Evolutionary conservation across 2,329 filamentous ascomycete genomes (phyloP), one percentile per base, ranked within the genome.

Genomic region (Apiospora pterosperma): DNA sequence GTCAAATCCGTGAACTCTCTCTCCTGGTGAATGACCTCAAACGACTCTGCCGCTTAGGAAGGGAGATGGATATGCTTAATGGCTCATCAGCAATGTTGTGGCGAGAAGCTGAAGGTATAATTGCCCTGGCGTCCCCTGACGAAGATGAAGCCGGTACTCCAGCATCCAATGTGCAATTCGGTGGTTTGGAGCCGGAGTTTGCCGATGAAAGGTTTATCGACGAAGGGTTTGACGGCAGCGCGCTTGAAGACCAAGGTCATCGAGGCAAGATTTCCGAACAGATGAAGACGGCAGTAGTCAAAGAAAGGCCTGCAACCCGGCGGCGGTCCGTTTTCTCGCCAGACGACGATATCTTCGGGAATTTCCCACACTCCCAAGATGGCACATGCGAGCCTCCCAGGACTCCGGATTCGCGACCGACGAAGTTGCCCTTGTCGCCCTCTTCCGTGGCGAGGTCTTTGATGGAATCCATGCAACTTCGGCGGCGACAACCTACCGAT

Each of bases 101-200:
- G 91, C 87, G 88, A 70, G 92, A 96, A 74, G 92, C 93, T 1
- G 91, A 96, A 75, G 92, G 91, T 16, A 94, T 96, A 77, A 96
- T 96, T 73, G 90, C 92, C 38, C 80, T 96, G n/a, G 92, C 92
- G 58, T 90, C 88, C 1, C 88, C 88, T 1, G 88, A 90, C 67
- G 85, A 88, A 41, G 88, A 90, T 59, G 81, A 85, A 59, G 70
- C 78, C 6, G 79, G 81, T 14, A 75, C 76, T 19, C 68, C 73
- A 42, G 74, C 77, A 14, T 76, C 76, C 6, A 76, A 78, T 34
- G 62, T 67, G 2, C 63, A 65, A 11, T 78, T 78, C 0, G 72
- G 77, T 23, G 79, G 82, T 36, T 76, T 79, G n/a, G 77, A 82
- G 68, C 73, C 67, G 66, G 76, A 68, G 64, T 69, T 77, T n/a